Percentiles rank a stretch among this genome's conserved stretches.
phyloP scores from a whole-genome alignment of 2,329 filamentous ascomycete genomes.

The Diaporthe helianthi region DNA sequence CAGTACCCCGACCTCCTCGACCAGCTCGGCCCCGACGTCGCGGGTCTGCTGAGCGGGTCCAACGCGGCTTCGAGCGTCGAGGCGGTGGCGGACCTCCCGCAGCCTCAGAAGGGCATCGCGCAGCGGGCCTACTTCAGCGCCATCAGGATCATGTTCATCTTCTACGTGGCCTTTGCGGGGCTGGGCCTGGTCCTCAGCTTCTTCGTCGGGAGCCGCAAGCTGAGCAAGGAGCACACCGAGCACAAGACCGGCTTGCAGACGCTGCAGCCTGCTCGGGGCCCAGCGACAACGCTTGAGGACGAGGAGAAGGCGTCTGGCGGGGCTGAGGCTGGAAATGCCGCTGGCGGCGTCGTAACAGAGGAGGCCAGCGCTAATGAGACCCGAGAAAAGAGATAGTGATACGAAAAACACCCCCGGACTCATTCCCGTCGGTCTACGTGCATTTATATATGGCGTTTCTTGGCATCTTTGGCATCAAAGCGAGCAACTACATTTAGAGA shows the following conservation, averaged over 20 bases:
- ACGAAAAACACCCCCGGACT: not conserved
- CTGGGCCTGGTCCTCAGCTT: constrained; percentile 55
- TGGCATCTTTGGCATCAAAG: not conserved
- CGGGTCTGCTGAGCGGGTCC: constrained; percentile 61
- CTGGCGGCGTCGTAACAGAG: not conserved
- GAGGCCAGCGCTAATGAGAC: not conserved
- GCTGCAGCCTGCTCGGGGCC: constrained; percentile 46
- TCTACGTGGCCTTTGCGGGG: constrained; percentile 59
- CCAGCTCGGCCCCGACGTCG: constrained; percentile 49
- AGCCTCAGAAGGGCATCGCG: constrained; percentile 51
- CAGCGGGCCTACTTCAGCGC: constrained; percentile 57
- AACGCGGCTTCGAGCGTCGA: constrained; percentile 67
- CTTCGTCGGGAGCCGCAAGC: constrained; percentile 55
- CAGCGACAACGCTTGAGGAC: constrained; percentile 39
- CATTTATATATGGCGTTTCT: constrained; percentile 5
- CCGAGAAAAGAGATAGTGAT: not conserved
- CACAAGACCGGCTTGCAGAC: constrained; percentile 63
- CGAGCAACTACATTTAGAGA: not conserved
- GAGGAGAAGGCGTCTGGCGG: constrained; percentile 35
- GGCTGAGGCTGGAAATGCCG: not conserved
- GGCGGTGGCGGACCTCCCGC: constrained; percentile 59
- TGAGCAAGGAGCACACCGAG: constrained; percentile 63
- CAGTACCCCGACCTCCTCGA: constrained; percentile 42
- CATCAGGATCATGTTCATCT: constrained; percentile 63
- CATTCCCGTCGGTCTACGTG: not conserved